Percentiles rank a stretch among this genome's conserved stretches.
These are phyloP conservation scores for Fusarium ramigenum DNA, from an alignment of 2,329 filamentous ascomycete genomes.

Conservation along the genomic window DNA sequence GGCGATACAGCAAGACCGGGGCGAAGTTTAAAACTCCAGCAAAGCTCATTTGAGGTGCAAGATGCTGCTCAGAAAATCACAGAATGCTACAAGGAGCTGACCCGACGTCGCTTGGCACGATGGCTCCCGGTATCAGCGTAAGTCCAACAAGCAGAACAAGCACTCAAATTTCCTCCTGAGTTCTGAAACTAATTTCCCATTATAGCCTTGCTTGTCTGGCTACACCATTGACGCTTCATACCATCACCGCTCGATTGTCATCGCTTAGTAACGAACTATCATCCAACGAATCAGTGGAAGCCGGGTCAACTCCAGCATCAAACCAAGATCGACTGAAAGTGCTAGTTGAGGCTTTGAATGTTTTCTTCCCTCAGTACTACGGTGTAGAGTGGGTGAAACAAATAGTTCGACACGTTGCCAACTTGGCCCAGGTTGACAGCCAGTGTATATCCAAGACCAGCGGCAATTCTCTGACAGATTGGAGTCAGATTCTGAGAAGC, in stretches of 20 bases:
- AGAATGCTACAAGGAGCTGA: background rate
- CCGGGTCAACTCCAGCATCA: background rate
- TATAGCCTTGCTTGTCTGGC: background rate
- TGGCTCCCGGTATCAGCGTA: background rate
- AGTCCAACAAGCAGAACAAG: background rate
- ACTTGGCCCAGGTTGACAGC: background rate
- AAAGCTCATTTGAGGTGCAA: background rate
- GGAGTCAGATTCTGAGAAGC: background rate
- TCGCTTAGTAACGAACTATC: background rate
- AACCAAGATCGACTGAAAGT: background rate
- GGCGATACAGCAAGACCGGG: background rate
- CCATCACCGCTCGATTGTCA: background rate
- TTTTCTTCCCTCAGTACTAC: background rate
- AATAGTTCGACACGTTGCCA: background rate
- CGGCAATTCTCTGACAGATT: background rate
- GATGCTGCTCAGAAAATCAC: background rate
- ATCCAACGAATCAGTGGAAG: background rate
- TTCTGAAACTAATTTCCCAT: background rate
- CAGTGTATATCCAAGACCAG: background rate
- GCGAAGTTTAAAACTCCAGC: background rate
- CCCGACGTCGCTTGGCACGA: background rate
- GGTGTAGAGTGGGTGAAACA: background rate
- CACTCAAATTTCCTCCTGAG: rapidly evolving
- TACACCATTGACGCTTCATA: background rate
- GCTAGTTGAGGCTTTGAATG: background rate